These are phyloP conservation scores for Thalassiosira mediterranea DNA, from an alignment of 352 stramenopile genomes.

Conservation along the genomic window DNA sequence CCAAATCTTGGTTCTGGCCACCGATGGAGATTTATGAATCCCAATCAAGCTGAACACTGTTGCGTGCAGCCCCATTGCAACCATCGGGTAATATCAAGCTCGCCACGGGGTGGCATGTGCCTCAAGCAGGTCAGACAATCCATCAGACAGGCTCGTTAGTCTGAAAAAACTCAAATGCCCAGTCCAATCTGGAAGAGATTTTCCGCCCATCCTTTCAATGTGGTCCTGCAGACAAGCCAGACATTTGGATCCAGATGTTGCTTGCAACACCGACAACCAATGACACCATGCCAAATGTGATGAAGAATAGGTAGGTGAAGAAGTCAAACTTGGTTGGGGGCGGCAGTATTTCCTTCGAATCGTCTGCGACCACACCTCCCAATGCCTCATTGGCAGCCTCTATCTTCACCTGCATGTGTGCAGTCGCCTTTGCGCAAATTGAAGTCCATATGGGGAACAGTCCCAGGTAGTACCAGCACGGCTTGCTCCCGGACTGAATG, in stretches of 20 bases:
- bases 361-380: slow-evolving; percentile 3
- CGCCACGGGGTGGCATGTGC: no score
- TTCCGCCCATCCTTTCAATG: no score
- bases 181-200: no score
- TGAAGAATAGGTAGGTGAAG: slow-evolving; percentile 70
- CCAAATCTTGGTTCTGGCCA: no score
- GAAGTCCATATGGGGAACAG: slow-evolving; percentile 62
- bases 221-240: no score
- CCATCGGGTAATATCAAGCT: no score
- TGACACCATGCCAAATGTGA: slow-evolving; percentile 71
- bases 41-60: no score
- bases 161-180: no score
- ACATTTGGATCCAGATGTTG: slow-evolving; percentile 79
- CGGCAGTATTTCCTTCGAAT: slow-evolving; percentile 16
- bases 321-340: slow-evolving; percentile 55
- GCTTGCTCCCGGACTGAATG: slow-evolving; percentile 38
- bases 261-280: slow-evolving; percentile 58
- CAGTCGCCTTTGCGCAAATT: slow-evolving; percentile 50
- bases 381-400: slow-evolving; percentile 13
- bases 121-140: no score
- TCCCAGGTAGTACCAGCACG: slow-evolving; percentile 65
- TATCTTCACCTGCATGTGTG: slow-evolving; percentile 36
- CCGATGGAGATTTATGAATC: no score
- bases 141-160: no score
- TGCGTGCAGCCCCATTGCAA: no score